These are phyloP conservation scores for Comarum palustre DNA, from an alignment of 306 rosid genomes.

Conservation along the genomic window DNA sequence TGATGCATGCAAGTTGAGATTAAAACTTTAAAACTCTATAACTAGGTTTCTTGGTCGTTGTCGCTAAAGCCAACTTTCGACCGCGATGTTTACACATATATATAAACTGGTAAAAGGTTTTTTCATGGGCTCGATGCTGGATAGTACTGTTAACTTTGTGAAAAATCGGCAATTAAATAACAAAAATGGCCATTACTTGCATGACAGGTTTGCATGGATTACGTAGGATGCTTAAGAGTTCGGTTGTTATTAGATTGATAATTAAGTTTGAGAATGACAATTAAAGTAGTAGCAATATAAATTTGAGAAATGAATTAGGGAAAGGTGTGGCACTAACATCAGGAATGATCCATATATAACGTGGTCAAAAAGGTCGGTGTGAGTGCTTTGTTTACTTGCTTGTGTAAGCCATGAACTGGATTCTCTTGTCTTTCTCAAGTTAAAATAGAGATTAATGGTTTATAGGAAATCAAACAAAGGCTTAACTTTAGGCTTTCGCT, in stretches of 20 bases:
- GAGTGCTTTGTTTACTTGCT: conserved; percentile 22
- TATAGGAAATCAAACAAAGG: conserved; percentile 38
- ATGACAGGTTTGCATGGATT: conserved; percentile 59
- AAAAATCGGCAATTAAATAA: conserved; percentile 7
- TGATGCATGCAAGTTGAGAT: conserved; percentile 31
- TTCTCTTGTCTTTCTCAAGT: conserved; percentile 51
- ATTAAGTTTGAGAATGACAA: background rate
- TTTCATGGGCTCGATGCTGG: conserved; percentile 50
- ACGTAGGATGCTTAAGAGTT: conserved; percentile 27
- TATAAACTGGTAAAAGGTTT: background rate
- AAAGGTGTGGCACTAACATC: conserved; percentile 46
- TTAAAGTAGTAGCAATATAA: conserved; percentile 1
- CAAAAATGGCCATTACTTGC: conserved; percentile 25
- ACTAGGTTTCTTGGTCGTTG: conserved; percentile 22
- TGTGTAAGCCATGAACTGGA: conserved; percentile 59
- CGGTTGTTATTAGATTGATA: background rate
- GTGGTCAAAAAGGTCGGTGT: conserved; percentile 49
- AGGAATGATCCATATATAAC: background rate
- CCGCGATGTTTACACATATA: conserved; percentile 4
- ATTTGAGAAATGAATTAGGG: conserved; percentile 12
- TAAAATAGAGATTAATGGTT: conserved; percentile 7
- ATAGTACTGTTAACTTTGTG: conserved; percentile 8
- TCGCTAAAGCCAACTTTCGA: conserved; percentile 28
- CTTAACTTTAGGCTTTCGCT: conserved; percentile 46
- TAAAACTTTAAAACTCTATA: conserved; percentile 8